These are phyloP conservation scores for Clitoria ternatea DNA, from an alignment of 306 rosid genomes.

Conservation along the genomic window DNA sequence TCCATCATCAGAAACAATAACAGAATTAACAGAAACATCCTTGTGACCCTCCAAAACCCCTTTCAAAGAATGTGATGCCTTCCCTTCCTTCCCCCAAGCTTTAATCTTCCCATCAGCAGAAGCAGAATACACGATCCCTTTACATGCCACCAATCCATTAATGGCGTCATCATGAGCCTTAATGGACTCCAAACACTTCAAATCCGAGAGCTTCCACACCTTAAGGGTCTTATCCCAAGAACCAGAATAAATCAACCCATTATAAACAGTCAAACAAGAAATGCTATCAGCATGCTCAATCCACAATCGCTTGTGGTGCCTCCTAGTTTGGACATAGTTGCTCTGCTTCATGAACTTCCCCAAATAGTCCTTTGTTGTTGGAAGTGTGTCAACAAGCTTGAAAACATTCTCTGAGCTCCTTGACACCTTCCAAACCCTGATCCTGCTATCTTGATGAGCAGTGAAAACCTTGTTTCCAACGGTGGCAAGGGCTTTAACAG, in stretches of 20 bases:
- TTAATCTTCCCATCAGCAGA: constrained; percentile 95
- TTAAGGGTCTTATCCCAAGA: constrained; percentile 93
- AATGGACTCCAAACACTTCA: constrained; percentile 85
- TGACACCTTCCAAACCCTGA: constrained; percentile 88
- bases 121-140: constrained; percentile 82
- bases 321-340: constrained; percentile 78
- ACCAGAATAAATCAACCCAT: constrained; percentile 78
- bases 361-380: constrained; percentile 77
- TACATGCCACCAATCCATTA: constrained; percentile 63
- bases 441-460: constrained; percentile 80
- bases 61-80: constrained; percentile 45
- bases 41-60: constrained; percentile 74
- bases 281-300: constrained; percentile 86
- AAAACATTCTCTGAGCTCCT: constrained; percentile 71
- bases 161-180: constrained; percentile 93
- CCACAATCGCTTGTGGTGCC: constrained; percentile 83
- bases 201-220: constrained; percentile 78
- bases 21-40: constrained; percentile 67
- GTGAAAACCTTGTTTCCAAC: constrained; percentile 72
- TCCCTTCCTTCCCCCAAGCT: constrained; percentile 65
- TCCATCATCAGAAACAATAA: constrained; percentile 71
- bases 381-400: constrained; percentile 62
- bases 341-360: constrained; percentile 87
- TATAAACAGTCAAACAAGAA: constrained; percentile 64
- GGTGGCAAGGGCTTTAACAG: constrained; percentile 69